These are phyloP conservation scores for Ogataea neopini DNA, from an alignment of 805 yeast species.

Conservation along the genomic window DNA sequence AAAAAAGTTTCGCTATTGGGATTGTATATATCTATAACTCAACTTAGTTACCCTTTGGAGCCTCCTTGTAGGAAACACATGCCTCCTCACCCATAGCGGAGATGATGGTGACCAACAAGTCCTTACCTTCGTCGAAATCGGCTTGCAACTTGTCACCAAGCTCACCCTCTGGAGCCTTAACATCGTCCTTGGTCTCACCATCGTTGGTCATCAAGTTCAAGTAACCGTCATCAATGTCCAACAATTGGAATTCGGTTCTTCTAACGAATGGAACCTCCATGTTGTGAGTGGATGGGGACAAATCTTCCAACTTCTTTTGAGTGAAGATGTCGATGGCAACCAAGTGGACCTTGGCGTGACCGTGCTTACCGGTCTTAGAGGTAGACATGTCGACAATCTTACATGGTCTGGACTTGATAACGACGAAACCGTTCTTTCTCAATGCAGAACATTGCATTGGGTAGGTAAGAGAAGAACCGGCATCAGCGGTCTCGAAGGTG, in stretches of 20 bases:
- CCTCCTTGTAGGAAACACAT: constrained; percentile 97
- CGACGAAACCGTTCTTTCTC: constrained; percentile 99
- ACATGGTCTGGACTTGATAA: constrained; percentile 98
- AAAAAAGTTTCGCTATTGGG: constrained; percentile 8
- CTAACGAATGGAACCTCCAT: constrained; percentile 98
- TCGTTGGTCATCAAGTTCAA: constrained; percentile 94
- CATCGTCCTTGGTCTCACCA: constrained; percentile 99
- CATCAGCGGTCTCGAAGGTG: constrained; percentile 96
- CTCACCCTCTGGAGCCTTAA: constrained; percentile 97
- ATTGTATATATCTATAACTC: constrained; percentile 13
- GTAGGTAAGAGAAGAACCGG: constrained; percentile 98
- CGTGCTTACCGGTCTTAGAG: constrained; percentile 99
- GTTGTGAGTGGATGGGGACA: constrained; percentile 99
- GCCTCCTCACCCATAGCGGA: constrained; percentile 99
- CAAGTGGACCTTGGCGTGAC: constrained; percentile 99
- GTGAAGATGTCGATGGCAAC: constrained; percentile 99
- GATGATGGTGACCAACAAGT: constrained; percentile 93
- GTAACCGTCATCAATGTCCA: constrained; percentile 98
- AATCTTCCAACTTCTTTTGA: constrained; percentile 98
- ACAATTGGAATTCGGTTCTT: constrained; percentile 95
- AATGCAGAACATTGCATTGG: constrained; percentile 99
- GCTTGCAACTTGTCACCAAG: constrained; percentile 90
- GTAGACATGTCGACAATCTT: constrained; percentile 99
- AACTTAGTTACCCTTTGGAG: constrained; percentile 64
- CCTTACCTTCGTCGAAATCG: constrained; percentile 98